Percentiles rank a stretch among this genome's conserved stretches.
phyloP scores from a whole-genome alignment of 371 early-diverging fungal species.

The Batkoa obscura region DNA sequence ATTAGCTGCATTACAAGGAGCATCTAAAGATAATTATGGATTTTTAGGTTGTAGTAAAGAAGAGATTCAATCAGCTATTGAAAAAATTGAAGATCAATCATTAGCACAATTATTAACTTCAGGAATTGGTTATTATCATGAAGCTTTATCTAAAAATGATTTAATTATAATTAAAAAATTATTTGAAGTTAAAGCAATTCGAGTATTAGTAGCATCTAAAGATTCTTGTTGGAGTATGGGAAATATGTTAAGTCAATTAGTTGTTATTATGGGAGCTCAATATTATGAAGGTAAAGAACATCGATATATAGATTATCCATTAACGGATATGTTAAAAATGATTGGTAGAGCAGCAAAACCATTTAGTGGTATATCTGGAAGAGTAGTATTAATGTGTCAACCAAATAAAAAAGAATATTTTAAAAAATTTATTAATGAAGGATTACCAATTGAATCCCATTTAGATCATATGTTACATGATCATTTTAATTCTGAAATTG shows the following conservation, averaged over 20 bases:
- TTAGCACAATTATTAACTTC: constrained; percentile 48
- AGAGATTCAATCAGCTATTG: constrained; percentile 36
- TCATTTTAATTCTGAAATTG: constrained; percentile 90
- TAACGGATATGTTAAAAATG: constrained; percentile 92
- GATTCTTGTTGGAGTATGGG: constrained; percentile 78
- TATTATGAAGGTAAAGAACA: constrained; percentile 85
- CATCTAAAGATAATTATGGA: constrained; percentile 29
- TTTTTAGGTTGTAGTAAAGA: constrained; percentile 51
- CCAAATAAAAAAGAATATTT: constrained; percentile 85
- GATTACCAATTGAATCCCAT: constrained; percentile 84
- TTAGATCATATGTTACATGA: constrained; percentile 79
- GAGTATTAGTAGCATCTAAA: constrained; percentile 73
- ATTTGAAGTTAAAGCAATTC: constrained; percentile 60
- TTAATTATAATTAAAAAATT: constrained; percentile 50
- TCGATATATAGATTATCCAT: constrained; percentile 83
- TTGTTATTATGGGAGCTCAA: constrained; percentile 92
- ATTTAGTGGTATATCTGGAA: constrained; percentile 40
- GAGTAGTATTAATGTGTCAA: constrained; percentile 84
- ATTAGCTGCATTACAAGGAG: constrained; percentile 54
- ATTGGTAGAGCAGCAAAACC: constrained; percentile 77
- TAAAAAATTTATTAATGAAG: constrained; percentile 90
- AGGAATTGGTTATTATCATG: constrained; percentile 86
- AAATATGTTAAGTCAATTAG: constrained; percentile 53
- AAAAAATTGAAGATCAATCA: constrained; percentile 44
- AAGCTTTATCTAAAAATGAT: constrained; percentile 55